These are phyloP conservation scores for Candida awuae DNA, from an alignment of 805 yeast genomes.

Conservation along the genomic window DNA sequence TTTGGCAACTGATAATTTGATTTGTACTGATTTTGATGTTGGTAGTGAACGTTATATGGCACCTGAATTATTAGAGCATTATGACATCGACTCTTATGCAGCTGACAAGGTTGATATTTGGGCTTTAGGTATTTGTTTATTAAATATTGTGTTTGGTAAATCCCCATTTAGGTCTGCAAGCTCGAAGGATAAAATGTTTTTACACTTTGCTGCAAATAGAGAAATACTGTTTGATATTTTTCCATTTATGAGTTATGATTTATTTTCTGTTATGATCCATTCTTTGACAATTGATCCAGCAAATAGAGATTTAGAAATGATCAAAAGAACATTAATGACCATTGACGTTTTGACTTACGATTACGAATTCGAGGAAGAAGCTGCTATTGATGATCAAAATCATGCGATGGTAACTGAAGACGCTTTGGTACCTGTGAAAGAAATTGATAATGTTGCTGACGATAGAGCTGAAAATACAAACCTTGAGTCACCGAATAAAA, in stretches of 20 bases:
- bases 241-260: slow-evolving; percentile 78
- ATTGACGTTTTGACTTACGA: slow-evolving; percentile 74
- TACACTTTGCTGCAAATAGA: slow-evolving; percentile 78
- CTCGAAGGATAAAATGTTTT: slow-evolving; percentile 65
- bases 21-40: slow-evolving; percentile 69
- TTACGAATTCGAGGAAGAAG: slow-evolving; percentile 46
- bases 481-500: no score
- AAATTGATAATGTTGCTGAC: background rate
- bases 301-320: slow-evolving; percentile 59
- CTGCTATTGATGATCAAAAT: slow-evolving; percentile 6
- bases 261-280: slow-evolving; percentile 74
- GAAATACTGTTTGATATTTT: slow-evolving; percentile 89
- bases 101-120: slow-evolving; percentile 81
- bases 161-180: slow-evolving; percentile 81
- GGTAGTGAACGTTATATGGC: slow-evolving; percentile 94
- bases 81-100: slow-evolving; percentile 51
- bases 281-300: slow-evolving; percentile 79
- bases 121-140: slow-evolving; percentile 78
- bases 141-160: slow-evolving; percentile 81
- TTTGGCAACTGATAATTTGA: slow-evolving; percentile 42
- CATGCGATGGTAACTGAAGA: background rate
- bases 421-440: no score
- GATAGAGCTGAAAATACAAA: no score
- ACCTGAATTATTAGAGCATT: slow-evolving; percentile 72
- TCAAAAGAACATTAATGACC: slow-evolving; percentile 52